These are phyloP conservation scores for Cotoneaster glaucophyllus DNA, from an alignment of 306 rosid genomes.

Conservation along the genomic window DNA sequence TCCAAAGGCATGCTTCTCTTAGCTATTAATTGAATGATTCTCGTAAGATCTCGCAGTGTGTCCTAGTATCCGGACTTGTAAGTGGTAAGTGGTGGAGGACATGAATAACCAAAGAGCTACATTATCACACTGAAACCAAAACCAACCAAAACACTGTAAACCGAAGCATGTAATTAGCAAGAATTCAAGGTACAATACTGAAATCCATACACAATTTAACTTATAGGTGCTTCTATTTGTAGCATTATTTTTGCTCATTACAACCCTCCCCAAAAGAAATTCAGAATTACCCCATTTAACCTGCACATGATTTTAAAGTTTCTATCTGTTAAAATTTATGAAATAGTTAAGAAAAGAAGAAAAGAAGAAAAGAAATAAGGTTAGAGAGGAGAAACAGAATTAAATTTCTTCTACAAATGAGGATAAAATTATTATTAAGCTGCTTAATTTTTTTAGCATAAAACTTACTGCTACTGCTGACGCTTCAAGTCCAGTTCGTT, in stretches of 20 bases:
- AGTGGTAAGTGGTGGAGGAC: too few relatives aligned
- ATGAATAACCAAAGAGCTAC: background rate
- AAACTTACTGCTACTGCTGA: constrained; percentile 84
- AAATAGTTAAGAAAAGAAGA: background rate
- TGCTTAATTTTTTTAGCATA: background rate
- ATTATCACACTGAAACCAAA: background rate
- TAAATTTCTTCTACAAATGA: too few relatives aligned
- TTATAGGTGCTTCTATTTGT: background rate
- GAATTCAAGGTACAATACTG: background rate
- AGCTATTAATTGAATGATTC: background rate
- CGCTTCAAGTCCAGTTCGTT: constrained; percentile 89
- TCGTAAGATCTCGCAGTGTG: too few relatives aligned
- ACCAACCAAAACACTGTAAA: background rate
- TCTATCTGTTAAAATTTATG: background rate
- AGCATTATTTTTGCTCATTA: background rate
- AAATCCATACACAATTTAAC: background rate
- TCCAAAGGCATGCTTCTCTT: background rate
- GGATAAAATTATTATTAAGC: too few relatives aligned
- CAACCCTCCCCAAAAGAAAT: background rate
- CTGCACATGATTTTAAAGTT: background rate
- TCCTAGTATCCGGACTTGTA: too few relatives aligned
- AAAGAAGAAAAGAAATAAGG: background rate
- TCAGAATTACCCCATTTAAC: background rate
- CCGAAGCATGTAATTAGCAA: background rate
- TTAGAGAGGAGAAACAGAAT: background rate